These are phyloP conservation scores for Suhomyces bolitotheri DNA, from an alignment of 1,139 yeast genomes.

Conservation along the genomic window DNA sequence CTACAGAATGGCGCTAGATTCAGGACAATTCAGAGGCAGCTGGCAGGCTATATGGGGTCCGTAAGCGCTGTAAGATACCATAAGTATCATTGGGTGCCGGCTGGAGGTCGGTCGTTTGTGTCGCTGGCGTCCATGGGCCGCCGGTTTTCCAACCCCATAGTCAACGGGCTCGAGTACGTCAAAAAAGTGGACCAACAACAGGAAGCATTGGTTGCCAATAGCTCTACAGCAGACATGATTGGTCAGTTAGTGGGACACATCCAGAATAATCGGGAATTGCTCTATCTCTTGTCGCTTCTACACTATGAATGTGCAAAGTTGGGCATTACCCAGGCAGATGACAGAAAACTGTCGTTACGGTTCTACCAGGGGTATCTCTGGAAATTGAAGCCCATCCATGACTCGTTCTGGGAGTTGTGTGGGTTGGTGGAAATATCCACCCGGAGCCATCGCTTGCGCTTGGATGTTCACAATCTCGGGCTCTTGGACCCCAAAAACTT, in stretches of 20 bases:
- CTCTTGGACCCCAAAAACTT: constrained; percentile 44
- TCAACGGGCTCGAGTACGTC: constrained; percentile 26
- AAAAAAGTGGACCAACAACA: constrained; percentile 32
- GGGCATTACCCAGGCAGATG: constrained; percentile 25
- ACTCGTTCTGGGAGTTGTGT: constrained; percentile 45
- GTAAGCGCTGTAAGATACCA: too few relatives aligned
- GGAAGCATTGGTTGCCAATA: constrained; percentile 19
- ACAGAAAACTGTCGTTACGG: constrained; percentile 4
- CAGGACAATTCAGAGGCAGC: too few relatives aligned
- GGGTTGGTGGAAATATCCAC: constrained; percentile 32
- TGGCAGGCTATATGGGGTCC: too few relatives aligned
- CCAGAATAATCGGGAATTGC: constrained; percentile 32
- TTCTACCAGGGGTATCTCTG: constrained; percentile 13
- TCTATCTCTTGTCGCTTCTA: constrained; percentile 33
- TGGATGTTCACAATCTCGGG: constrained; percentile 33
- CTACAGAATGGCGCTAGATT: too few relatives aligned
- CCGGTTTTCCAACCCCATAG: background rate
- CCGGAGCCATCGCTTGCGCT: constrained; percentile 31
- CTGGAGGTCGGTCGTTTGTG: background rate
- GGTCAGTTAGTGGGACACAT: constrained; percentile 28
- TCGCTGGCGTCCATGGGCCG: background rate
- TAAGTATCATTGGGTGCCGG: too few relatives aligned
- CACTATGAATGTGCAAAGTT: constrained; percentile 34
- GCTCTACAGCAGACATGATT: constrained; percentile 24
- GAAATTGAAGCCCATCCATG: constrained; percentile 32